A percentile compares a stretch with the other conserved stretches of the same genome.
These are phyloP conservation scores for Phycomyces nitens DNA, from an alignment of 192 early-diverging fungal genomes.

Conservation along the genomic window DNA sequence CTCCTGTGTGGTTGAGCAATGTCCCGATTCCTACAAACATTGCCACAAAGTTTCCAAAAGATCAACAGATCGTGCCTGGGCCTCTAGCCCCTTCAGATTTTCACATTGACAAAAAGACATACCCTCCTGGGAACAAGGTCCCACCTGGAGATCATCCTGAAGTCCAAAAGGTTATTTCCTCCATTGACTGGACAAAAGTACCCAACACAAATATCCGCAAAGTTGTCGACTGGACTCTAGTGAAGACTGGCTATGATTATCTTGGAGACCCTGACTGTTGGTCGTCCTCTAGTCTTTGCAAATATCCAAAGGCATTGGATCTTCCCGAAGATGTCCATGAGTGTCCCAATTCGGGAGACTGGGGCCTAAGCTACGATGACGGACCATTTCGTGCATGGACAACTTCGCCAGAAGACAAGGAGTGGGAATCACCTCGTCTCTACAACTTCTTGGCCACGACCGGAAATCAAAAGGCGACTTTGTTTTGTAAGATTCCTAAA, in stretches of 20 bases:
- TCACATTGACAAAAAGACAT: background rate
- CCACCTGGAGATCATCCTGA: slow-evolving; percentile 24
- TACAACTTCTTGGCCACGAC: slow-evolving; percentile 36
- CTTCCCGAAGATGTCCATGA: slow-evolving; percentile 31
- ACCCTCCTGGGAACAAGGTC: background rate
- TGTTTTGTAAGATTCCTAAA: slow-evolving; percentile 33
- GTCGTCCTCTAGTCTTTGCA: slow-evolving; percentile 26
- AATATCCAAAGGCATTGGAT: slow-evolving; percentile 23
- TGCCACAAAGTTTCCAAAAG: background rate
- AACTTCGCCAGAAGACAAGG: slow-evolving; percentile 13
- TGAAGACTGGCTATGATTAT: slow-evolving; percentile 13
- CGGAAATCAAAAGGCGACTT: slow-evolving; percentile 40
- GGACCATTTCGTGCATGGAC: slow-evolving; percentile 27
- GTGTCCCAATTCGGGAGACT: slow-evolving; percentile 29
- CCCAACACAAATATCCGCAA: slow-evolving; percentile 22
- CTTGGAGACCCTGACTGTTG: slow-evolving; percentile 21
- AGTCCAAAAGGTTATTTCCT: slow-evolving; percentile 16
- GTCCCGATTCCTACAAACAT: background rate
- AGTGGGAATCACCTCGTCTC: slow-evolving; percentile 29
- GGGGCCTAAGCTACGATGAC: slow-evolving; percentile 33
- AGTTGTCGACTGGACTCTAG: slow-evolving; percentile 24
- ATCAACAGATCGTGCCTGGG: background rate
- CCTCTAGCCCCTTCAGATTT: background rate
- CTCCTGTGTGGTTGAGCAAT: background rate
- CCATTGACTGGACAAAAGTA: slow-evolving; percentile 33